phyloP scores from a whole-genome alignment of 2,329 filamentous ascomycete species.

The Capronia epimyces region DNA sequence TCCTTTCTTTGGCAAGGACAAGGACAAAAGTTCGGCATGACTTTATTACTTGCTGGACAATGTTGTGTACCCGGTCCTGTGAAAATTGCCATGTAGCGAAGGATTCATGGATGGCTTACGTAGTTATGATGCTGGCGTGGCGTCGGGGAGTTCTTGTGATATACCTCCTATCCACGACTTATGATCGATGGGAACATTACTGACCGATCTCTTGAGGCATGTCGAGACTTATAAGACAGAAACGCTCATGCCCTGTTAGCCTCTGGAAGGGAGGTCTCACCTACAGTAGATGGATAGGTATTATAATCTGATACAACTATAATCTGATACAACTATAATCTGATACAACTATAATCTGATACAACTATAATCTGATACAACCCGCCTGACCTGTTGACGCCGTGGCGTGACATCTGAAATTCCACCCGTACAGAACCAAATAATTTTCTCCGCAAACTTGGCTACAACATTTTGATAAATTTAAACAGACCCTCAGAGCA shows the following conservation, averaged over 20 bases:
- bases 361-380: too few species aligned
- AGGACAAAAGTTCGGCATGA: slow-evolving; percentile 3
- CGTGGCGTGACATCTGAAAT: background rate
- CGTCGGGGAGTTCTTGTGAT: background rate
- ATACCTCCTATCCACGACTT: background rate
- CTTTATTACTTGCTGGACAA: background rate
- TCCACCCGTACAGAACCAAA: background rate
- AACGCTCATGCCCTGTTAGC: too few species aligned
- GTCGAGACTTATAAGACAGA: too few species aligned
- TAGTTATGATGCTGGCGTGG: background rate
- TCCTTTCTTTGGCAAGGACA: slow-evolving; percentile 19
- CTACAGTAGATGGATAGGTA: too few species aligned
- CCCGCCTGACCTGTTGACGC: background rate
- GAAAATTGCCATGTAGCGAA: background rate
- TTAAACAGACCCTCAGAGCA: too few species aligned
- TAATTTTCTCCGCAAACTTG: background rate
- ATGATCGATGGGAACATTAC: background rate
- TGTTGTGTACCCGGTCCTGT: background rate
- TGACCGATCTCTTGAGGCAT: background rate
- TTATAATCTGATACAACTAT: too few species aligned
- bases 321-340: too few species aligned
- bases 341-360: too few species aligned
- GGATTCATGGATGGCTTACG: background rate
- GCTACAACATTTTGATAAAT: background rate
- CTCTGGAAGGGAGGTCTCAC: too few species aligned